Base-by-base conservation (phyloP, 257 asterid species). In the Fraxinus cuspidata region DNA sequence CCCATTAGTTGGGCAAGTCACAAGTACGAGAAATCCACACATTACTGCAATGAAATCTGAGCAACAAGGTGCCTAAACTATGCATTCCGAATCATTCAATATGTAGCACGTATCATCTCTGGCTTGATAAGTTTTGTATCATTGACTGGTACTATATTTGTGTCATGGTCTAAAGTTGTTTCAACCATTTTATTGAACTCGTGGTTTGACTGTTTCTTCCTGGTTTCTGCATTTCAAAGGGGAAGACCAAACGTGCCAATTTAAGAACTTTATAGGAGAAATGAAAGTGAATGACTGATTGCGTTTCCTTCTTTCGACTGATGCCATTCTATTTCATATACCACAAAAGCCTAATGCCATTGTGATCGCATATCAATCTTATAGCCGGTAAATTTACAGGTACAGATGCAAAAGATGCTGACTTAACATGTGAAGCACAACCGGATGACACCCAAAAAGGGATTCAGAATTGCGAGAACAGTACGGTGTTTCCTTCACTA, bases 401-500 rank as follows among this genome's bases (percentile, higher is more conserved):
- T 12, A 88, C 77, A 85, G 93, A 88, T 58, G 79, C 81, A 75
- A 92, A 89, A 82, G 87, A 66, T 58, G 76, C 83, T n/a, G 96
- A 90, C 32, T 70, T 82, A 44, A 79, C 81, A 70, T 60, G 81
- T 79, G 97, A 87, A 83, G 89, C 84, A 68, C 87, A 77, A 69
- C 3, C 38, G 31, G 86, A 87, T 70, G 88, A 82, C 77, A 58
- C 82, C 4, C 88, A 81, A 80, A 87, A 84, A 77, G 88, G 90
- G 75, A 79, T 73, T 72, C 85, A 32, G 63, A 80, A 35, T 81
- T 86, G 88, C 71, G 97, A 92, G 80, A 86, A 74, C 81, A 96
- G 93, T 87, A 80, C 89, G 5, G 95, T 96, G 77, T 92, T 93
- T 78, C 85, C 97, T 70, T 93, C 98, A 73, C 91, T 96, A 76